Conservation (phyloP, 2,329 filamentous ascomycete species). For the Nannizziopsis arthrosporioides region DNA sequence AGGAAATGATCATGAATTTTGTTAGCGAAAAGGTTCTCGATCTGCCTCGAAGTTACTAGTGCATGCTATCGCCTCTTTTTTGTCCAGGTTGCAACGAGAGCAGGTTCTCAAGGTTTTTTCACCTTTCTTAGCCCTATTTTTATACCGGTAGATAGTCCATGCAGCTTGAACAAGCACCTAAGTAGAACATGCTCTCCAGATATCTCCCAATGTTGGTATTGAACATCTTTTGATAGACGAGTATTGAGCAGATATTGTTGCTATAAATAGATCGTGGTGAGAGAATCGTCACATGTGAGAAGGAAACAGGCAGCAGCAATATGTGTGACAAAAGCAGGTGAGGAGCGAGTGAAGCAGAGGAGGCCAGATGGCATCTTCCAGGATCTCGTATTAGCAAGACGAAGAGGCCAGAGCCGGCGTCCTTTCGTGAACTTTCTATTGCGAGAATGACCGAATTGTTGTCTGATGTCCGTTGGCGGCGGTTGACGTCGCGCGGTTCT, state of each 20-base stretch:
- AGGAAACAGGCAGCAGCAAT: neutral
- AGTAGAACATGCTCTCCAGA: neutral
- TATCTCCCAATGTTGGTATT: neutral
- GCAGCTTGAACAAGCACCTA: no score
- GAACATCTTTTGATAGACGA: neutral
- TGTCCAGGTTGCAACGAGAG: no score
- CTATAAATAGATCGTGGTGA: slow-evolving; percentile 8
- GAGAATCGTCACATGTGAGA: neutral
- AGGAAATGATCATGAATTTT: slow-evolving; percentile 40
- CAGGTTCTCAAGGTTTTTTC: no score
- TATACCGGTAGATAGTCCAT: no score
- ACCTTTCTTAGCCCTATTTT: no score
- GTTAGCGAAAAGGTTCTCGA: slow-evolving; percentile 36
- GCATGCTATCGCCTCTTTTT: neutral
- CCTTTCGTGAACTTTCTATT: neutral
- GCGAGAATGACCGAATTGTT: no score
- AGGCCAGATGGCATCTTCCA: slow-evolving; percentile 6
- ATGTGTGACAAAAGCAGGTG: neutral
- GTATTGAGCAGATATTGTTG: neutral
- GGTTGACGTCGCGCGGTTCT: neutral
- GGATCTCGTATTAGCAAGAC: neutral
- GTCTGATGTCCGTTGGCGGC: neutral
- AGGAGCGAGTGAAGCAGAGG: neutral
- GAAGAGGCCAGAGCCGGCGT: neutral
- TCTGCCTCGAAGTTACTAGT: slow-evolving; percentile 34